Evolutionary conservation across 108 stramenopile genomes (phyloP).

Genomic region (Cafeteria roenbergensis): DNA sequence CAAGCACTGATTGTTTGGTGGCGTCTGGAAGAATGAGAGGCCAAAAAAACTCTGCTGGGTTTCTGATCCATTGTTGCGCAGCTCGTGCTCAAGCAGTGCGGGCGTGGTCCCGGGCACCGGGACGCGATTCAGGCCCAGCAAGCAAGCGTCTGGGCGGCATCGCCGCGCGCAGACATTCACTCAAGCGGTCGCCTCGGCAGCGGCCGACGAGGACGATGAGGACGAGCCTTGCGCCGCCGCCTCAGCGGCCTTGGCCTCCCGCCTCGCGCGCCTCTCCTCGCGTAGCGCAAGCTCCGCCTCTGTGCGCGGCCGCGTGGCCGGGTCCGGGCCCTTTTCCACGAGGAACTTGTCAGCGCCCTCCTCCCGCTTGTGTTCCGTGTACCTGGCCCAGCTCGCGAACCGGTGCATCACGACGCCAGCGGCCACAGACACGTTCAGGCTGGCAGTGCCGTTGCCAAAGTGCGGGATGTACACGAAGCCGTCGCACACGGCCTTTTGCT

Average conservation of each 20-base stretch:
- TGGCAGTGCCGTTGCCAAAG: slow-evolving; percentile 23
- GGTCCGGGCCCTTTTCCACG: not conserved
- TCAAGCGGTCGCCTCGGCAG: no score
- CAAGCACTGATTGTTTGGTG: no score
- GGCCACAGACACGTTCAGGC: slow-evolving; percentile 24
- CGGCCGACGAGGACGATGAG: no score
- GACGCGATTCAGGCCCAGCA: no score
- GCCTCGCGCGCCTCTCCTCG: not conserved
- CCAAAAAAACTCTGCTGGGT: no score
- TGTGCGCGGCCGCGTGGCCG: not conserved
- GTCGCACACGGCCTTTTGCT: slow-evolving; percentile 17
- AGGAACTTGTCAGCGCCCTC: not conserved
- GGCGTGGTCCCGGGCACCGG: no score
- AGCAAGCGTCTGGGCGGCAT: no score
- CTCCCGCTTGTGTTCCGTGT: not conserved
- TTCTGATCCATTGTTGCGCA: no score
- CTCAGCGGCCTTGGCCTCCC: not conserved
- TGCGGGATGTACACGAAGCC: slow-evolving; percentile 31
- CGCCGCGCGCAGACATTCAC: no score
- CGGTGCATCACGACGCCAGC: slow-evolving; percentile 17
- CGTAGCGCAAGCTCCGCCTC: not conserved
- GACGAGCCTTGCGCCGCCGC: no score
- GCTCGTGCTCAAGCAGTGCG: no score
- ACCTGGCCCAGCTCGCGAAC: slow-evolving; percentile 17
- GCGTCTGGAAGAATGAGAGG: no score